Evolutionary conservation across 2,329 filamentous ascomycete species (phyloP).

Genomic region (Calonectria pseudoreteaudii): DNA sequence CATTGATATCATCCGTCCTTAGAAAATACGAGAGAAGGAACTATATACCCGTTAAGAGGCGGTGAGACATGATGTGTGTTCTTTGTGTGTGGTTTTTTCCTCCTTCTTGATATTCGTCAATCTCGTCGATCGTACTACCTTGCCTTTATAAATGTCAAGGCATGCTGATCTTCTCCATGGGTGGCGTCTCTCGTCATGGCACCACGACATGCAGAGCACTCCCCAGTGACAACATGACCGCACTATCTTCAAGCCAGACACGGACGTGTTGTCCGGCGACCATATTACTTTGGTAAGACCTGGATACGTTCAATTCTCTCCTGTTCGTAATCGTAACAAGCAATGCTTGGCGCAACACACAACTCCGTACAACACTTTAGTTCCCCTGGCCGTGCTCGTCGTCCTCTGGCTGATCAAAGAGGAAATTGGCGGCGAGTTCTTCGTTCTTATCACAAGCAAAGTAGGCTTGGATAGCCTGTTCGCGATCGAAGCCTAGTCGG

Average conservation of each 20-base stretch:
- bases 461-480: constrained; percentile 96
- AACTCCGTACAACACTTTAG: constrained; percentile 30
- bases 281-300: constrained; percentile 40
- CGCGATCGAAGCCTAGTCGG: constrained; percentile 90
- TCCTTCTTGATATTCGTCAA: constrained; percentile 37
- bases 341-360: constrained; percentile 39
- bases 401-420: constrained; percentile 97
- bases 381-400: constrained; percentile 68
- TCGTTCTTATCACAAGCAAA: constrained; percentile 99
- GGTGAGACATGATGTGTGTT: constrained; percentile 6
- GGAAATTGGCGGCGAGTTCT: constrained; percentile 96
- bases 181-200: constrained; percentile 30
- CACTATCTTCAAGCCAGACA: constrained; percentile 34
- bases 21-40: constrained; percentile 7
- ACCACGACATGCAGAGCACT: constrained; percentile 32
- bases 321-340: constrained; percentile 44
- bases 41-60: constrained; percentile 8
- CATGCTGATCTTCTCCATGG: constrained; percentile 30
- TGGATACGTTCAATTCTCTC: constrained; percentile 35
- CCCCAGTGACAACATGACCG: constrained; percentile 26
- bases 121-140: constrained; percentile 40
- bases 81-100: constrained; percentile 11
- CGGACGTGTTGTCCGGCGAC: constrained; percentile 30
- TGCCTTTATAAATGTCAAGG: constrained; percentile 31
- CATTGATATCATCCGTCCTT: constrained; percentile 27